Evolutionary conservation across 2,329 filamentous ascomycete genomes (phyloP), one percentile per base, ranked within the genome.

Genomic region (Fusarium piperis): DNA sequence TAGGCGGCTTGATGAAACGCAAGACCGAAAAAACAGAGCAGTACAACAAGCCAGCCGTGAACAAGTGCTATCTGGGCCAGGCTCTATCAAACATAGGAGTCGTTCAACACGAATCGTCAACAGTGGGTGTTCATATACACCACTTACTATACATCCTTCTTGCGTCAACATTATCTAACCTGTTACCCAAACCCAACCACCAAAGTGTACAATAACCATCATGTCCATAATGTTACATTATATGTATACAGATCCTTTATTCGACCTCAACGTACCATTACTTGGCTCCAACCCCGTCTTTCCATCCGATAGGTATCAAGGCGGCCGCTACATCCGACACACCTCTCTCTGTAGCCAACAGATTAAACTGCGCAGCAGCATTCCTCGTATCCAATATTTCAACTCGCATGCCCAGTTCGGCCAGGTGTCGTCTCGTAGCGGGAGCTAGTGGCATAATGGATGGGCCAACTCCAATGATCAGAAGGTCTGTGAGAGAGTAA

Each of bases 311-410:
- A 0, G 95, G 95, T 80, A 98, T 89, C 81, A 99, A 80, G 11
- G 94, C 95, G 3, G 94, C 95, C 30, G 94, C 95, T 68, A 98
- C 91, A 76, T 95, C 92, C 20, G 90, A 87, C 7, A 96, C 90
- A 1, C 96, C 95, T 58, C 96, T 86, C 84, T 99, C 96, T 18
- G 94, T 98, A n/a, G 94, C 95, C 61, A 99, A 84, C 77, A 99
- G 80, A 79, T 99, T 99, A 81, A 96, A 99, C 80, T 98, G 94
- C 35, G 95, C 92, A 1, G 95, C 94, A 10, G 96, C 96, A 82
- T 98, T 98, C 70, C 94, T 87, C 33, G 96, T 98, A 82, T 98
- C 96, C 78, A 95, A 88, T 4, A 98, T 87, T 78, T 99, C 96
- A 6, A 98, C 86, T 64, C 94, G 87, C 74, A 98, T 93, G 0